Percentiles rank a stretch among this genome's conserved stretches.
phyloP scores from a whole-genome alignment of 1,284 basidiomycete genomes.

The Ceratobasidium sp. region DNA sequence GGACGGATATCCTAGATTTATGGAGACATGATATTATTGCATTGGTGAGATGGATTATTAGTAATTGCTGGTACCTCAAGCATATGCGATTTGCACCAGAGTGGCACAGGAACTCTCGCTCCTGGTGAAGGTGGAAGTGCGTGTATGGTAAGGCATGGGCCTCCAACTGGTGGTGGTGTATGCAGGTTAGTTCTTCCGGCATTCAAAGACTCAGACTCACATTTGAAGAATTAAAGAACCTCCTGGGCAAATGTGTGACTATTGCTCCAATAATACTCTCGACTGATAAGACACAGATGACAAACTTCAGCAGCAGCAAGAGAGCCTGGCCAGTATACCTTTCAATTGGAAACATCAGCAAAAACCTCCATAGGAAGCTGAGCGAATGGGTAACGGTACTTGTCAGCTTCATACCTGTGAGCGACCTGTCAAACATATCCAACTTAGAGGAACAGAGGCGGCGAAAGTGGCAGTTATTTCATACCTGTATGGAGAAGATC shows the following conservation, averaged over 20 bases:
- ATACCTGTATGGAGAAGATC: slow-evolving; percentile 49
- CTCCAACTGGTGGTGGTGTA: slow-evolving; percentile 37
- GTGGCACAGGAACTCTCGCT: neutral
- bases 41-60: neutral
- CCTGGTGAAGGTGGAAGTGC: too few relatives aligned
- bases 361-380: slow-evolving; percentile 8
- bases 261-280: neutral
- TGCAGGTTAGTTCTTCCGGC: slow-evolving; percentile 40
- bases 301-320: neutral
- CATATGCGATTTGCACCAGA: slow-evolving; percentile 6
- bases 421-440: neutral
- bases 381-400: slow-evolving; percentile 9
- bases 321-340: slow-evolving; percentile 16
- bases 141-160: slow-evolving; percentile 38
- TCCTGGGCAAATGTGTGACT: slow-evolving; percentile 9
- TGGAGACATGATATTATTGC: neutral
- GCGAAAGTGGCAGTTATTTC: slow-evolving; percentile 46
- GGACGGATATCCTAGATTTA: neutral
- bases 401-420: slow-evolving; percentile 9
- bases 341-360: slow-evolving; percentile 42
- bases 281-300: neutral
- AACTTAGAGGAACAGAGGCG: neutral
- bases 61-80: neutral
- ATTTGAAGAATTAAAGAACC: too few relatives aligned
- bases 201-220: too few relatives aligned